Base-by-base conservation (phyloP, 257 asterid species). In the Solanum pennellii region DNA sequence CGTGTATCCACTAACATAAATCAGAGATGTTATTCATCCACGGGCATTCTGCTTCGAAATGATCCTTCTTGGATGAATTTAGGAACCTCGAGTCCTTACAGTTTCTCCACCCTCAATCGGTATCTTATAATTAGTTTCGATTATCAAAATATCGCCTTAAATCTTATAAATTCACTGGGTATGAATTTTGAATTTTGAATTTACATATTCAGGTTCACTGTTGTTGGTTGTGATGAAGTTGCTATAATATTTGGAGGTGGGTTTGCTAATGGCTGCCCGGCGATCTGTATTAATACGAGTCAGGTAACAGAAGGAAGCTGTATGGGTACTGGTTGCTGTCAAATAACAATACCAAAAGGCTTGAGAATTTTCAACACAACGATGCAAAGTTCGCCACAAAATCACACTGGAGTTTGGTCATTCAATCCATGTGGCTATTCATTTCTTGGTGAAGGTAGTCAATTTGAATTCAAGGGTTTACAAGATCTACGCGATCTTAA, bases 301-400 rank as follows among this genome's bases (percentile, higher is more conserved):
- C 92, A 92, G 4, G 94, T 92, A 52, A 52, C 73, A 16, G 75
- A 16, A 25, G 97, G 94, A 2, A 87, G 56, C 8, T 95, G 98
- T 89, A 80, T 94, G 4, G 98, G 98, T 10, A 86, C 89, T 18
- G 98, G 98, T 3, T 96, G 98, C 86, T 94, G 98, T 90, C 97
- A 96, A 87, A 92, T 91, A 3, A n/a, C 98, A 1, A 62, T 94
- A 33, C 97, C 97, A 3, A 91, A 44, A 73, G 98, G 98, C 0
- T 13, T 90, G 20, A 88, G 91, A 37, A 45, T 0, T 23, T 94
- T 82, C 18, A 0, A 0, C 0, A 86, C 92, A 12, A 2, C 9
- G 0, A 41, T 93, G 7, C 6, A 16, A 9, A 90, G 93, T 42
- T 9, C 66, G 65, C 25, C 5, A 23, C 7, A n/a, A 0, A 93